Base-by-base conservation (phyloP, 2,329 filamentous ascomycete species). In the Gaeumannomyces tritici region DNA sequence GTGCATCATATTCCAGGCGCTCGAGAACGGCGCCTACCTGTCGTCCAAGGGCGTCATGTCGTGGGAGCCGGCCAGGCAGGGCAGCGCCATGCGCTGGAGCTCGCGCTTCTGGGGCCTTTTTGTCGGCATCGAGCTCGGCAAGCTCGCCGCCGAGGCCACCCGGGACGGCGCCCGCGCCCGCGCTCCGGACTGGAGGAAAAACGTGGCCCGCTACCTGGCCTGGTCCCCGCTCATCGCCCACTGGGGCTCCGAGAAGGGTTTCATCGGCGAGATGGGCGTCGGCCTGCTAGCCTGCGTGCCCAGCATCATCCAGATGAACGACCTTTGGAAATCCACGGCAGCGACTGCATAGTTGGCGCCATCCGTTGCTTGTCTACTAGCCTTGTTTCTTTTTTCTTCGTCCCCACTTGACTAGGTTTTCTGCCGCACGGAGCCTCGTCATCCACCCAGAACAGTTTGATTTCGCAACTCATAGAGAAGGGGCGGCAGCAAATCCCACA, bases 1-100 rank as follows among this genome's bases (percentile, higher is more conserved):
- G 13, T 89, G 89, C 73, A 75, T 89, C 12, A 72, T 78, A 12
- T 96, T 89, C 77, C 92, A 97, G 75, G 76, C 84, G 1, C 80
- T 93, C 55, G 95, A 99, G 79, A 97, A 96, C 75, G 81, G 83
- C 54, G 89, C 89, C 21, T 96, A 89, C 77, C 81, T 98, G 51
- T 81, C 86, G 3, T 79, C 80, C 64, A 92, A 92, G 73, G 87
- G 88, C 26, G 83, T 96, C 4, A 71, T 96, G 60, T 79, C 76
- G 21, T 80, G 84, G 75, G 74, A 75, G 7, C 78, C 80, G 18
- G 79, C 82, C 59, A 82, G 81, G 59, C 82, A 89, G 72, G 80
- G 73, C 31, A 79, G 77, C 67, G 86, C 88, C 71, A 88, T 83
- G 74, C 73, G 86, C 24, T 90, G 88, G 86, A 92, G 89, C 74